Base-by-base conservation (phyloP, 495 filamentous ascomycete genomes). In the Neurospora terricola region DNA sequence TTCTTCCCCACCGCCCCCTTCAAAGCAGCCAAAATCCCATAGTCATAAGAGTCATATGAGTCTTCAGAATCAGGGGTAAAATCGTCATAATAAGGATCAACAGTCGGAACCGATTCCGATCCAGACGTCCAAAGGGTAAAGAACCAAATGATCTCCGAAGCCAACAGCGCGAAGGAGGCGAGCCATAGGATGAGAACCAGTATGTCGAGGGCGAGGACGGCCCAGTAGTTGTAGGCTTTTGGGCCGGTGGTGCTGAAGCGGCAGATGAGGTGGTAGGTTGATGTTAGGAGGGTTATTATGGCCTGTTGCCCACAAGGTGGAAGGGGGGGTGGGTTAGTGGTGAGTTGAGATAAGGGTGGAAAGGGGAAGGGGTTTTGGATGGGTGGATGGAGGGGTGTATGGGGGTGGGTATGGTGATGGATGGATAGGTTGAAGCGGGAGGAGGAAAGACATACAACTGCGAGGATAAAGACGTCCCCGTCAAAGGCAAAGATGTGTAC, bases 151-250 rank as follows among this genome's bases (percentile, higher is more conserved):
- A 83, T 73, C 69, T 81, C 75, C 10, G 82, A 74, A 34, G 83
- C 82, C 10, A 84, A 75, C 16, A 85, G 73, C 2, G 80, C 79
- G 42, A 86, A 84, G 0, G 83, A 81, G 71, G 80, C 78, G 14
- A 86, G 74, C 86, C 85, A 87, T 76, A 87, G 79, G 71, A 86
- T 71, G 38, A 84, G 75, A 9, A 82, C 75, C 68, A 85, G 77
- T 39, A 86, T 82, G 69, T 87, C 84, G 30, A 85, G 73, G 69
- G 79, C 80, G 16, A 87, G 78, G 62, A 85, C 76, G 8, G 84
- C 84, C 84, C 83, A 86, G 77, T 86, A 86, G 76, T 86, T 87
- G 77, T 83, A 87, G 5, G 77, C 75, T 18, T 70, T 72, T 2
- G 14, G 27, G 8, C 16, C 42, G 9, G 82, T 77, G 5, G 77